Evolutionary conservation across 345 rosid genomes (phyloP).

Genomic region (Aquilaria malaccensis): DNA sequence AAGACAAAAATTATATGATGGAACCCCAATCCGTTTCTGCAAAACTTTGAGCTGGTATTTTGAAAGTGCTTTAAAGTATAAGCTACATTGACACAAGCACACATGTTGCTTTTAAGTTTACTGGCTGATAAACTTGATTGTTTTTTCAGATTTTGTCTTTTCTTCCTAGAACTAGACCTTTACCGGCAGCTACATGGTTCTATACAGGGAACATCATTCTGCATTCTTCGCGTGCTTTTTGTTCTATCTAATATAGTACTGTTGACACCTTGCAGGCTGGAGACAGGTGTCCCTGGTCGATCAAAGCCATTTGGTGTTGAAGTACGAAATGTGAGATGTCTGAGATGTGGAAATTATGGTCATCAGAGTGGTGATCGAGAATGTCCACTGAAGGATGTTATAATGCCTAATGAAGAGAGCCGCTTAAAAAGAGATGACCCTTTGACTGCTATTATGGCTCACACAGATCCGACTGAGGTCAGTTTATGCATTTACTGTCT

Average conservation of each 20-base stretch:
- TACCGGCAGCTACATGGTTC: not conserved
- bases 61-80: too few species aligned
- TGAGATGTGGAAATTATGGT: conserved; percentile 86
- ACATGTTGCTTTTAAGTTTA: too few species aligned
- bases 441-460: conserved; percentile 80
- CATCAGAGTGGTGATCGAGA: conserved; percentile 99
- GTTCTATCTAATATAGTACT: not conserved
- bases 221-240: too few species aligned
- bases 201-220: not conserved
- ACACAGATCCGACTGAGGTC: conserved; percentile 80
- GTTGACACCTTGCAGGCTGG: conserved; percentile 43
- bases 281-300: conserved; percentile 82
- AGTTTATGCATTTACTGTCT: conserved; percentile 2
- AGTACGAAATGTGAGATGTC: conserved; percentile 84
- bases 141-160: too few species aligned
- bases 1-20: too few species aligned
- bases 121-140: too few species aligned
- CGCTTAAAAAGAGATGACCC: conserved; percentile 95
- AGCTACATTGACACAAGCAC: too few species aligned
- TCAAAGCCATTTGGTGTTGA: conserved; percentile 90
- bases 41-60: too few species aligned
- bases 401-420: conserved; percentile 91
- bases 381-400: conserved; percentile 91
- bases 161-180: too few species aligned
- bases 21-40: too few species aligned